Base-by-base conservation (phyloP, 2,329 filamentous ascomycete species). In the Triangularia setosa region DNA sequence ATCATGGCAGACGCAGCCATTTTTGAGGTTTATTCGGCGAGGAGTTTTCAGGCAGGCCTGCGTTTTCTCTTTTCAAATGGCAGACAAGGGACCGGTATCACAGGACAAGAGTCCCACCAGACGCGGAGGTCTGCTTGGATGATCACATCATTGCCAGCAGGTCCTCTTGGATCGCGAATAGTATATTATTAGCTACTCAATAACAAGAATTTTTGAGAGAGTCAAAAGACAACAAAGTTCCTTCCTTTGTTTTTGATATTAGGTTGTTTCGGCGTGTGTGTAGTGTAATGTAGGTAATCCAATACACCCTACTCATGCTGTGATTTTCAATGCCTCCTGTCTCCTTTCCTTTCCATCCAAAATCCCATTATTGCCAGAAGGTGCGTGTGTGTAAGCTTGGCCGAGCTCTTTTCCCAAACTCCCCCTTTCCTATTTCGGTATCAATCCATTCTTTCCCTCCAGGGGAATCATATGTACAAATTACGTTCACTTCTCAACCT, bases 401-500 rank as follows among this genome's bases (percentile, higher is more conserved):
- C 7, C 40, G 21, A 48, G 40, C 40, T 21, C 12, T 48, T n/a
- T n/a, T n/a, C n/a, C n/a, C n/a, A n/a, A n/a, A n/a, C n/a, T n/a
- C n/a, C n/a, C 40, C 40, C 40, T 40, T 33, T 33, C 35, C 35
- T 14, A n/a, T 5, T 16, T 18, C 28, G 54, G 16, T 33, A 18
- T 23, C 48, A 11, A 40, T 30, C 24, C 27, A 18, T n/a, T 18
- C 2, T 25, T 60, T 56, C 54, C 55, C 52, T 9, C 53, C 61
- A 62, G 61, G 40, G 23, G 58, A 33, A 48, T 18, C 35, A 18
- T 44, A 48, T 48, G n/a, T 48, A 48, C 40, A 48, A 48, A 21
- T 65, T 33, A 65, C 70, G 72, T 40, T n/a, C 25, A 30, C 21
- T 24, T 18, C 40, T 24, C 58, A 28, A 14, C 30, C 57, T 60